A percentile compares a stretch with the other conserved stretches of the same genome.
These are phyloP conservation scores for Fagopyrum tataricum DNA, from an alignment of 148 eudicot species.

Conservation along the genomic window DNA sequence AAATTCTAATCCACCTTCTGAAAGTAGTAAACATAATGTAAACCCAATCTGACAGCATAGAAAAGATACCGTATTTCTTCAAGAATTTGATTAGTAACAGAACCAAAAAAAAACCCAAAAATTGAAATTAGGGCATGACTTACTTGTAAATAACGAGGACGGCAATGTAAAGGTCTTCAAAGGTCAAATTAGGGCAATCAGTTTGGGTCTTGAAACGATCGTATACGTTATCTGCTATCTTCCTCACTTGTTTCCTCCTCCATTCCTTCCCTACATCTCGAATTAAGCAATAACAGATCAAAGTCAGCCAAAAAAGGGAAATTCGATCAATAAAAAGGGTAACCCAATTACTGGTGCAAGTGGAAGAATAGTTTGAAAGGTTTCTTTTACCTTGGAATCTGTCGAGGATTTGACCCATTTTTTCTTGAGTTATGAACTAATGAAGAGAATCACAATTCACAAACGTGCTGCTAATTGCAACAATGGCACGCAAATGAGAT, in stretches of 20 bases:
- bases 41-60: background rate
- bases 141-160: conserved; percentile 85
- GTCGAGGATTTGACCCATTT: conserved; percentile 12
- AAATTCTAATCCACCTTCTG: background rate
- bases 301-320: background rate
- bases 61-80: background rate
- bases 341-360: background rate
- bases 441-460: background rate
- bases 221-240: conserved; percentile 62
- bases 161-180: conserved; percentile 84
- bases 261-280: conserved; percentile 61
- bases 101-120: background rate
- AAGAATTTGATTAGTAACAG: no score
- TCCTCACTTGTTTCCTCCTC: conserved; percentile 60
- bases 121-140: conserved; percentile 12
- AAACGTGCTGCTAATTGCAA: background rate
- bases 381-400: conserved; percentile 6
- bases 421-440: background rate
- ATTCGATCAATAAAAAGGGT: background rate
- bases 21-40: background rate
- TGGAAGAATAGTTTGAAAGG: background rate
- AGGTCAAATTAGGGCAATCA: conserved; percentile 44
- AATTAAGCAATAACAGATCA: conserved; percentile 1
- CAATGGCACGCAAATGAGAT: background rate
- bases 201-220: conserved; percentile 50